phyloP scores from a whole-genome alignment of 139 green algal genomes.

The Pleodorina starrii region DNA sequence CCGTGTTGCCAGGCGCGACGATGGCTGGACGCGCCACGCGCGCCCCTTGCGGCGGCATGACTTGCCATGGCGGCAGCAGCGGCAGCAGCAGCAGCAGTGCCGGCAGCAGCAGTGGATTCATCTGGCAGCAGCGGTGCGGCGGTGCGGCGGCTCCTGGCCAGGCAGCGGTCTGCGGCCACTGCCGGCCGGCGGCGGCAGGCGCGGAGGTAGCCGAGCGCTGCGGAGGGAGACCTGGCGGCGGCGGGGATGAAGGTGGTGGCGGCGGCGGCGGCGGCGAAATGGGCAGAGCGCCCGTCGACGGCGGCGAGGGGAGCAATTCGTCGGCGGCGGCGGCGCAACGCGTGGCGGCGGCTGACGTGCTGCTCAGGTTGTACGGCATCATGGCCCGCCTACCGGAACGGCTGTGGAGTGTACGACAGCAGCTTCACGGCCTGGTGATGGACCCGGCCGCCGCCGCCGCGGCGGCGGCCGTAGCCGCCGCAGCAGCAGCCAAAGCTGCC shows the following conservation, averaged over 20 bases:
- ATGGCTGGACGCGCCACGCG: too few species aligned
- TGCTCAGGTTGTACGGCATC: not conserved
- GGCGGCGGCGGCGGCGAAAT: not conserved
- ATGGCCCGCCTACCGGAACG: not conserved
- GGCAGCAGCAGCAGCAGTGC: not conserved
- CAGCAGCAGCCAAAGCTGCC: too few species aligned
- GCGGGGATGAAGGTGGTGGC: too few species aligned
- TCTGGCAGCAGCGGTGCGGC: too few species aligned
- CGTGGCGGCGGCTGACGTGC: not conserved
- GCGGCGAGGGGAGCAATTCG: not conserved
- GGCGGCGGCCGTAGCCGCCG: not conserved
- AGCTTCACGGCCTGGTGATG: not conserved
- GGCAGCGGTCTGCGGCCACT: too few species aligned
- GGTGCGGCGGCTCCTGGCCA: too few species aligned
- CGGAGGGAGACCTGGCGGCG: too few species aligned
- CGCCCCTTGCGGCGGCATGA: too few species aligned
- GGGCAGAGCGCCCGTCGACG: not conserved
- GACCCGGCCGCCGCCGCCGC: not conserved
- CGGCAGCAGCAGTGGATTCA: not conserved
- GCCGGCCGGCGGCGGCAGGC: too few species aligned
- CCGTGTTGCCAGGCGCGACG: too few species aligned
- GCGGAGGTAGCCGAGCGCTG: not conserved
- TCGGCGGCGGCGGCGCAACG: not conserved
- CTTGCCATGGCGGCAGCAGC: not conserved
- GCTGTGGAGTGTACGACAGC: not conserved